A percentile compares a stretch with the other conserved stretches of the same genome.
These are phyloP conservation scores for Cynanchum wilfordii DNA, from an alignment of 257 asterid genomes.

Conservation along the genomic window DNA sequence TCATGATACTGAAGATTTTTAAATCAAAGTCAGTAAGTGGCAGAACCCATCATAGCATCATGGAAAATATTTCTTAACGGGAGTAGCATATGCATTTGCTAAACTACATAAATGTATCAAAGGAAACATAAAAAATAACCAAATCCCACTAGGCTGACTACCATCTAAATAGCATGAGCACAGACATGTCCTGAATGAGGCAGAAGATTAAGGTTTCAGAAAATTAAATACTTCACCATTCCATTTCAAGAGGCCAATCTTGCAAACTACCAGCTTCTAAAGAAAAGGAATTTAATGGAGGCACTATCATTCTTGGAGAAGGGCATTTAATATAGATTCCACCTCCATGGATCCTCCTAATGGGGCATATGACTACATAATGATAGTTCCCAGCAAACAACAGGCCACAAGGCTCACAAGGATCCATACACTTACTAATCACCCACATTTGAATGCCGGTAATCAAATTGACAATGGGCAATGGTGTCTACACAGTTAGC, in stretches of 20 bases:
- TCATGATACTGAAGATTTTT: conserved; percentile 66
- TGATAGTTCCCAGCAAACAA: background rate
- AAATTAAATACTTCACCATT: background rate
- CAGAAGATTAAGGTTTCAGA: conserved; percentile 1
- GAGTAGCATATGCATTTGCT: background rate
- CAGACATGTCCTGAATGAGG: background rate
- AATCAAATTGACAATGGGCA: background rate
- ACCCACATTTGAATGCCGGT: background rate
- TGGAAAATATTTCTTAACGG: background rate
- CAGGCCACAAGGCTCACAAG: background rate
- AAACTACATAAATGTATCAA: background rate
- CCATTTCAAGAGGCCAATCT: background rate
- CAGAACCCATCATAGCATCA: conserved; percentile 11
- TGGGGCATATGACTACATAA: background rate
- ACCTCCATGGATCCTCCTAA: background rate
- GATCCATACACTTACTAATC: background rate
- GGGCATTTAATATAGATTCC: background rate
- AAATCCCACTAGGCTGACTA: background rate
- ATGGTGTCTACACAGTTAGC: background rate
- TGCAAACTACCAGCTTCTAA: background rate
- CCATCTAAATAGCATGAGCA: background rate
- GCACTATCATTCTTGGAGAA: background rate
- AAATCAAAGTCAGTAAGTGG: background rate
- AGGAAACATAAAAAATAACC: background rate
- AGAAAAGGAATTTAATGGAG: background rate